These are phyloP conservation scores for Plasmodium ovale DNA, from an alignment of 169 alveolate species.

Conservation along the genomic window DNA sequence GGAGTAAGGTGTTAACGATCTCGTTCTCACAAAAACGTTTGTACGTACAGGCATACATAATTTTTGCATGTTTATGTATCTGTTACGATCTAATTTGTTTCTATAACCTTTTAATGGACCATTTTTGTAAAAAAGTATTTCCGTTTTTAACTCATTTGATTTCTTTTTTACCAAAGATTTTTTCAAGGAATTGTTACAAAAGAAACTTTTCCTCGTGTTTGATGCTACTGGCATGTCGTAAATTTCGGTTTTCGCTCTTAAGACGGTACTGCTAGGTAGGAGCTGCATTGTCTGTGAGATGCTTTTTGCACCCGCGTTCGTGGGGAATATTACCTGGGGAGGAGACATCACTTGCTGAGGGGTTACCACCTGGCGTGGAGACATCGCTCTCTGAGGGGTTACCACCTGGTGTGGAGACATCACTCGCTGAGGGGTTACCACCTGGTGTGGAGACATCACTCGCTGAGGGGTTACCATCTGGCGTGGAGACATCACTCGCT, in stretches of 20 bases:
- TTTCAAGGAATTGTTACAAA: conserved; percentile 25
- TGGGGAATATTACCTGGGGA: too few species aligned
- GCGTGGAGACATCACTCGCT: too few species aligned
- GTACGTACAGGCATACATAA: not conserved
- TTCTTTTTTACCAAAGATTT: not conserved
- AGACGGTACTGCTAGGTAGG: too few species aligned
- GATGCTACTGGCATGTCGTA: not conserved
- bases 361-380: too few species aligned
- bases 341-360: too few species aligned
- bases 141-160: conserved; percentile 14
- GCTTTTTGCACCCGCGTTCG: too few species aligned
- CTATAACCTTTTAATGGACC: not conserved
- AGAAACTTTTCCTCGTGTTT: conserved; percentile 13
- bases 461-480: too few species aligned
- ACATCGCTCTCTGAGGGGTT: too few species aligned
- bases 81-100: not conserved
- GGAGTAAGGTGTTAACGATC: conserved; percentile 25
- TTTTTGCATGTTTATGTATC: not conserved
- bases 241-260: not conserved
- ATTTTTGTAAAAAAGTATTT: conserved; percentile 41
- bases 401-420: too few species aligned
- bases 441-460: too few species aligned
- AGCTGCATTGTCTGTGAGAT: too few species aligned
- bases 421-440: too few species aligned
- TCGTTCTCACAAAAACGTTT: conserved; percentile 54